phyloP scores from a whole-genome alignment of 2,329 filamentous ascomycete genomes.

The Magnaporthiopsis incrustans region DNA sequence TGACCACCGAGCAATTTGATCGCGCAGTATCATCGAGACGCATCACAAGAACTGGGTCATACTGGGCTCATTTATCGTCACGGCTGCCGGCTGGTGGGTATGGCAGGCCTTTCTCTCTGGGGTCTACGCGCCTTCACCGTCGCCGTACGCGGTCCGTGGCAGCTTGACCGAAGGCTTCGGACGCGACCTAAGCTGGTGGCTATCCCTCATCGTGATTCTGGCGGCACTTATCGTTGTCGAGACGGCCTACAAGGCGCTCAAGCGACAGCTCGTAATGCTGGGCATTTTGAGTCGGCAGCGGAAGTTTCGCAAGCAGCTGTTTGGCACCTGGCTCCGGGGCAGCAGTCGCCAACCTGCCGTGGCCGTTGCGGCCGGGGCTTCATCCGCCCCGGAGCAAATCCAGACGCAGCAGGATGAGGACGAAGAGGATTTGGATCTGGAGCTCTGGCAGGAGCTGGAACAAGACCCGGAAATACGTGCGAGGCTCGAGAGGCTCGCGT shows the following conservation, averaged over 20 bases:
- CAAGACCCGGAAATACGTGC: slow-evolving; percentile 37
- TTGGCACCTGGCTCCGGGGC: neutral
- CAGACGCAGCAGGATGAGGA: slow-evolving; percentile 13
- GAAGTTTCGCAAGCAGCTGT: neutral
- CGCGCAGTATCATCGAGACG: slow-evolving; percentile 57
- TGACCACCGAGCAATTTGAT: slow-evolving; percentile 12
- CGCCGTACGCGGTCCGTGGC: slow-evolving; percentile 57
- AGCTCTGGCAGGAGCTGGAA: slow-evolving; percentile 52
- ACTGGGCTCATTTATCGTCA: slow-evolving; percentile 47
- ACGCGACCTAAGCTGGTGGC: slow-evolving; percentile 64
- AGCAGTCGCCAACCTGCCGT: neutral
- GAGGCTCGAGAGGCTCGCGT: slow-evolving; percentile 32
- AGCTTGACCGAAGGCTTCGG: slow-evolving; percentile 62
- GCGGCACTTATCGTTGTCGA: slow-evolving; percentile 55
- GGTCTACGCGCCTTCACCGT: slow-evolving; percentile 44
- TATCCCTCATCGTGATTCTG: slow-evolving; percentile 56
- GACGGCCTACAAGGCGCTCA: slow-evolving; percentile 41
- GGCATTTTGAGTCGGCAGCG: slow-evolving; percentile 31
- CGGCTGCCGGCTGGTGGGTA: slow-evolving; percentile 55
- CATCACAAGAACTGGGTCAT: slow-evolving; percentile 65
- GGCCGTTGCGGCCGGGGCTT: neutral
- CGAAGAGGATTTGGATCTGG: slow-evolving; percentile 39
- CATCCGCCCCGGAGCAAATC: slow-evolving; percentile 32
- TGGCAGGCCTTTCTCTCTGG: slow-evolving; percentile 67
- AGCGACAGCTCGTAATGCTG: slow-evolving; percentile 35